A percentile compares a stretch with the other conserved stretches of the same genome.
These are phyloP conservation scores for Trichoderma sp. DNA, from an alignment of 2,329 filamentous ascomycete species.

Conservation along the genomic window DNA sequence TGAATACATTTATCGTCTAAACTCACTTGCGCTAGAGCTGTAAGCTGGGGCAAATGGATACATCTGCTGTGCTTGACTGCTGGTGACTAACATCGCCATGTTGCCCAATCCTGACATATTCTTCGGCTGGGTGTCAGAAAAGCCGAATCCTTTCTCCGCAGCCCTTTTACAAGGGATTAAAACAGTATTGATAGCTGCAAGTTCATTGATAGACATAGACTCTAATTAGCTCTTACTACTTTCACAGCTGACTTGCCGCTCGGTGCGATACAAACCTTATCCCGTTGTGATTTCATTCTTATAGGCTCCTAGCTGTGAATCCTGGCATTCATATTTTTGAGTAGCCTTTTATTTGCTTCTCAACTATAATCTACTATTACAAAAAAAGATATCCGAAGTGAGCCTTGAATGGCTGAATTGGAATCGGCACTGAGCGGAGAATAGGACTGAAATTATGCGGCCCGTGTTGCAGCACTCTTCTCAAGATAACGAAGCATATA, in stretches of 20 bases:
- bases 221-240: not conserved
- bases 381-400: too few species aligned
- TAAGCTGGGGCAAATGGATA: not conserved
- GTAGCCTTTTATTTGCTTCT: not conserved
- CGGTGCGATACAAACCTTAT: not conserved
- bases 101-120: too few species aligned
- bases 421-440: too few species aligned
- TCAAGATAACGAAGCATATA: too few species aligned
- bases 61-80: not conserved
- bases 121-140: too few species aligned
- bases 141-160: not conserved
- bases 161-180: not conserved
- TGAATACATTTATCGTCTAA: not conserved
- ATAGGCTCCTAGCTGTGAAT: not conserved
- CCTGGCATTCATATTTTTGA: not conserved
- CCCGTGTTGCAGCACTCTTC: too few species aligned
- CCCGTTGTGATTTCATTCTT: too few species aligned
- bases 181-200: not conserved
- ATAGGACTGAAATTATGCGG: too few species aligned
- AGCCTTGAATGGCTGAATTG: too few species aligned
- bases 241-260: not conserved
- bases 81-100: too few species aligned
- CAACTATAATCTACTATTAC: too few species aligned
- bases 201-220: not conserved
- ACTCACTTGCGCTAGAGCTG: too few species aligned